These are phyloP conservation scores for Solanum infundibuliforme DNA, from an alignment of 257 asterid species.

Conservation along the genomic window DNA sequence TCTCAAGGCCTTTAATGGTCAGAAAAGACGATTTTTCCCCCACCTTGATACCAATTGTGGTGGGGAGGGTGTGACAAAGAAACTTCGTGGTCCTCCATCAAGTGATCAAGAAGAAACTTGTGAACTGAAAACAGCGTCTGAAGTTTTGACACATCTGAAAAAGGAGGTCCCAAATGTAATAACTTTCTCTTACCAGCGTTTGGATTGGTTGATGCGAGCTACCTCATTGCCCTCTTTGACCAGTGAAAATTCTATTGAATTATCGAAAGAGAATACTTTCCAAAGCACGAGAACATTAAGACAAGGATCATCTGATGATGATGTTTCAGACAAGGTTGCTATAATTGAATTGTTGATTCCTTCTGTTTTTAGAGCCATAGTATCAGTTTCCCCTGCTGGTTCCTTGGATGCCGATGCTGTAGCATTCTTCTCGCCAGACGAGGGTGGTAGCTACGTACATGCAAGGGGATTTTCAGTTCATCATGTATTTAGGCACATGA, in stretches of 20 bases:
- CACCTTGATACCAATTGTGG: slow-evolving; percentile 57
- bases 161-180: slow-evolving; percentile 64
- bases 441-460: slow-evolving; percentile 92
- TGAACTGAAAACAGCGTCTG: slow-evolving; percentile 50
- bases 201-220: slow-evolving; percentile 87
- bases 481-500: slow-evolving; percentile 60
- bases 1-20: slow-evolving; percentile 85
- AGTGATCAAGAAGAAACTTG: slow-evolving; percentile 40
- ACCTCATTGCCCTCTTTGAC: slow-evolving; percentile 46
- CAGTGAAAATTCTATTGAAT: slow-evolving; percentile 37
- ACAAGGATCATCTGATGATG: slow-evolving; percentile 39
- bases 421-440: slow-evolving; percentile 89
- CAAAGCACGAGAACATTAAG: slow-evolving; percentile 45
- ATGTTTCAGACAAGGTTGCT: slow-evolving; percentile 54
- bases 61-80: slow-evolving; percentile 51
- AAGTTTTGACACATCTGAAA: slow-evolving; percentile 49
- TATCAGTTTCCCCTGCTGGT: slow-evolving; percentile 86
- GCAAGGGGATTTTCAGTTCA: slow-evolving; percentile 60
- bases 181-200: slow-evolving; percentile 57
- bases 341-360: slow-evolving; percentile 70
- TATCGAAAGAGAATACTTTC: slow-evolving; percentile 48
- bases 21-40: slow-evolving; percentile 77
- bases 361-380: slow-evolving; percentile 63
- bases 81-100: slow-evolving; percentile 35
- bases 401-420: slow-evolving; percentile 77